Conservation (phyloP, 139 green algal species). For the Yamagishiella unicocca region DNA sequence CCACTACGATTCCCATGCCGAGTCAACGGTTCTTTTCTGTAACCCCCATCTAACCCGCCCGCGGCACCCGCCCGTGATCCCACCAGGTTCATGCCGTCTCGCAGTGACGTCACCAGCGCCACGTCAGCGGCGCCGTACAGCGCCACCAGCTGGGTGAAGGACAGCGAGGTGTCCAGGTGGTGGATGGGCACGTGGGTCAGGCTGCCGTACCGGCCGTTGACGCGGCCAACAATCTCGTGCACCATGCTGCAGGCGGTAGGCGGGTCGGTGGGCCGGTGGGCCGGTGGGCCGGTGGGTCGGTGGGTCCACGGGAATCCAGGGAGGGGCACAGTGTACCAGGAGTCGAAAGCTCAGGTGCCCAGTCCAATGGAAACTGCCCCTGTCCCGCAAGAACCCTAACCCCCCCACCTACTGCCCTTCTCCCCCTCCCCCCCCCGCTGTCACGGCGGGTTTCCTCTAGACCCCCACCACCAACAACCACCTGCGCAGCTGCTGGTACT, state of each 20-base stretch:
- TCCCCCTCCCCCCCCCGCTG: no score
- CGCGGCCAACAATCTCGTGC: constrained; percentile 99
- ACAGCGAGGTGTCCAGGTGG: constrained; percentile 93
- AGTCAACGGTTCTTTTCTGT: no score
- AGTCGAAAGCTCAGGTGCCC: no score
- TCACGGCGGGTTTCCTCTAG: not conserved
- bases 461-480: not conserved
- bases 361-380: no score
- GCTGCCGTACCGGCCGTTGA: constrained; percentile 98
- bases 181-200: constrained; percentile 98
- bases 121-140: constrained; percentile 91
- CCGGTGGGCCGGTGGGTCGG: no score
- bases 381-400: no score
- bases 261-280: not conserved
- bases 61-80: no score
- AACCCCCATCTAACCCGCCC: no score
- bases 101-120: constrained; percentile 69
- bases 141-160: constrained; percentile 96
- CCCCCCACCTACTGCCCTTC: not conserved
- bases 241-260: constrained; percentile 77
- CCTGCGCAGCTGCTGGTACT: constrained; percentile 93
- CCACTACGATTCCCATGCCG: no score
- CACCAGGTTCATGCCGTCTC: constrained; percentile 93
- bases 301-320: no score
- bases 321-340: no score